Evolutionary conservation across 345 rosid genomes (phyloP), one percentile per base, ranked within the genome.

Genomic region (Citrus australasica): DNA sequence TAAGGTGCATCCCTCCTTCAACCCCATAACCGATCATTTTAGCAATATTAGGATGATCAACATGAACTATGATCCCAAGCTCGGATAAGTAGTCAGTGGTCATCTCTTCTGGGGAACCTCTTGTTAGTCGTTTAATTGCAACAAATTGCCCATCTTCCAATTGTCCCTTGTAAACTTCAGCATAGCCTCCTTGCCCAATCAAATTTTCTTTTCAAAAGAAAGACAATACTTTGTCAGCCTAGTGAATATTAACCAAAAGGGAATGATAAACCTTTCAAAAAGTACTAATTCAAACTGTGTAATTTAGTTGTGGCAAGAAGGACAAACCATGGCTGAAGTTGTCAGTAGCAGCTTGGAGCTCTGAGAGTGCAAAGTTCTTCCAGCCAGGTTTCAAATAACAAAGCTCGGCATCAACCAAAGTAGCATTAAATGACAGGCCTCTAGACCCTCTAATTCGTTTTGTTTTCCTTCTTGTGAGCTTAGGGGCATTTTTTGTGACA

Each of bases 61-160:
- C 94, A 89, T 96, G 99, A 35, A 97, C 97, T 98, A 96, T 94
- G 38, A 94, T 91, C 72, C 99, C 98, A 73, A 96, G 86, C 87
- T 96, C 99, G 0, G 95, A 69, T 37, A 94, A 84, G 73, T 94
- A 96, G 71, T 90, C 97, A 0, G 84, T 88, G 0, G 86, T 83
- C 3, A 85, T 92, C 76, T 93, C 98, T 69, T 96, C 97, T 0
- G 84, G 79, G 0, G 88, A 88, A 78, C 98, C 98, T 73, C 87
- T 82, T 9, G 79, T 96, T 3, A 90, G 84, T 70, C 93, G 87
- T 79, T 96, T 96, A 28, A 96, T 83, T 3, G 99, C 98, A 33
- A 94, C 93, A 42, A 87, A 74, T 79, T 85, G 84, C 67, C 92
- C 95, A 66, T 89, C 84, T 59, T 75, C 75, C 78, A 92, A 80